Percentiles rank a stretch among this genome's conserved stretches.
Evolutionary conservation across 768 basidiomycete genomes (phyloP).

Genomic region (Leccinellum luteum): DNA sequence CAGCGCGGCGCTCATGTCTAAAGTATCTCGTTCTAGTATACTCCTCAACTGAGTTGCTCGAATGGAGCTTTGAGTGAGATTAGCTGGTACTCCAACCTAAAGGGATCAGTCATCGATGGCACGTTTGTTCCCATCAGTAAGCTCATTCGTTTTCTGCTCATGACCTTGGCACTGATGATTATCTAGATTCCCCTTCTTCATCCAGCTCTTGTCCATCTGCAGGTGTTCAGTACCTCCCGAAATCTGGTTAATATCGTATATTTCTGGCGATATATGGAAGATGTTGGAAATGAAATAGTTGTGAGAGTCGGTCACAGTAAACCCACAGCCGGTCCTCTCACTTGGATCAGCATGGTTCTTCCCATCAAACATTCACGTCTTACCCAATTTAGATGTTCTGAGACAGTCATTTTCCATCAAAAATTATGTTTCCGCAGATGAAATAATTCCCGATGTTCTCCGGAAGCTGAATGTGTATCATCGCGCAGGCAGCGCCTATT

Average conservation of each 20-base stretch:
- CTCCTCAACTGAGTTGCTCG: conserved; percentile 48
- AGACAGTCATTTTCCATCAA: too few species aligned
- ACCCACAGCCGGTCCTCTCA: too few species aligned
- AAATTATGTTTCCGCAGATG: too few species aligned
- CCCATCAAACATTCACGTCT: too few species aligned
- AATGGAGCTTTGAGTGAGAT: conserved; percentile 40
- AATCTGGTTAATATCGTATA: neutral
- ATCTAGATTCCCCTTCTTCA: conserved; percentile 49
- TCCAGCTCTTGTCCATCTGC: conserved; percentile 49
- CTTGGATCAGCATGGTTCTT: too few species aligned
- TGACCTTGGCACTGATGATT: conserved; percentile 1
- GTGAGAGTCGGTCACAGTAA: neutral
- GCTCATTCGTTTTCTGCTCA: conserved; percentile 8
- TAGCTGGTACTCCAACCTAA: conserved; percentile 62
- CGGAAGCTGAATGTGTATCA: neutral
- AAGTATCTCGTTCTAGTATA: conserved; percentile 37
- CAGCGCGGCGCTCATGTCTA: neutral
- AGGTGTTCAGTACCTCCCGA: conserved; percentile 55
- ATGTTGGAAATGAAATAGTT: neutral
- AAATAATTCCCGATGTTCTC: too few species aligned
- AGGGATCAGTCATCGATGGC: conserved; percentile 68
- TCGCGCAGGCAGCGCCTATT: neutral
- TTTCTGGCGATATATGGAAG: neutral
- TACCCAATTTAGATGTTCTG: too few species aligned
- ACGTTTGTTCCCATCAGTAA: conserved; percentile 56